phyloP scores from a whole-genome alignment of 106 monocot species.

The Triglochin maritima region DNA sequence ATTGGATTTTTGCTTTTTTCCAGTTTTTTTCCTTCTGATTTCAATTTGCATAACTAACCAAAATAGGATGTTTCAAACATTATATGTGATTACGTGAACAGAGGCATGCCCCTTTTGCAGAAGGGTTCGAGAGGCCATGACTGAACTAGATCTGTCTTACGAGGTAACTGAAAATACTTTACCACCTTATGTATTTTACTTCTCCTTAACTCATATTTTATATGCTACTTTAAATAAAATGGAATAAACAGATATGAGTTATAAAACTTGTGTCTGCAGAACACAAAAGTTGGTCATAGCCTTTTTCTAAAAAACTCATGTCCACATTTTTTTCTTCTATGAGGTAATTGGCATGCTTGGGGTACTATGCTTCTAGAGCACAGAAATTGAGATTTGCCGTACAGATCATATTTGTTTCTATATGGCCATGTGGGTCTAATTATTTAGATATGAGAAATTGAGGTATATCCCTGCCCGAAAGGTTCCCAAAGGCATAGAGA shows the following conservation, averaged over 20 bases:
- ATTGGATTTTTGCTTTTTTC: too few species aligned
- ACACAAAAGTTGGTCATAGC: too few species aligned
- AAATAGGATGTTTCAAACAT: constrained; percentile 22
- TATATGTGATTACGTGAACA: constrained; percentile 47
- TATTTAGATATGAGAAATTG: constrained; percentile 5
- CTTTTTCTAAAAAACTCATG: too few species aligned
- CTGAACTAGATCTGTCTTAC: constrained; percentile 74
- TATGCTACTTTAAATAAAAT: not conserved
- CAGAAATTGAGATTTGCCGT: too few species aligned
- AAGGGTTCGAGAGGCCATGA: constrained; percentile 81
- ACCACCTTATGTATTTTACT: not conserved
- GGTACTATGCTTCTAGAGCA: not conserved
- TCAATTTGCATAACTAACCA: constrained; percentile 3
- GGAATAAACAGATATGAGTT: not conserved
- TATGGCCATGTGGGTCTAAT: not conserved
- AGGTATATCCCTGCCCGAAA: constrained; percentile 96
- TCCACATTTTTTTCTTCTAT: not conserved
- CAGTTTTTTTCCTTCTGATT: too few species aligned
- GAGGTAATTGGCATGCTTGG: not conserved
- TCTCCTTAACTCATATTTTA: not conserved
- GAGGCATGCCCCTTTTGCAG: constrained; percentile 98
- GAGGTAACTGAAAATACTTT: constrained; percentile 34
- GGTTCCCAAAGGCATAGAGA: constrained; percentile 73
- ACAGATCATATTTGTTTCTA: too few species aligned
- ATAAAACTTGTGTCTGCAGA: too few species aligned